Conservation (phyloP, 2,329 filamentous ascomycete species). For the Stemphylium lycopersici region DNA sequence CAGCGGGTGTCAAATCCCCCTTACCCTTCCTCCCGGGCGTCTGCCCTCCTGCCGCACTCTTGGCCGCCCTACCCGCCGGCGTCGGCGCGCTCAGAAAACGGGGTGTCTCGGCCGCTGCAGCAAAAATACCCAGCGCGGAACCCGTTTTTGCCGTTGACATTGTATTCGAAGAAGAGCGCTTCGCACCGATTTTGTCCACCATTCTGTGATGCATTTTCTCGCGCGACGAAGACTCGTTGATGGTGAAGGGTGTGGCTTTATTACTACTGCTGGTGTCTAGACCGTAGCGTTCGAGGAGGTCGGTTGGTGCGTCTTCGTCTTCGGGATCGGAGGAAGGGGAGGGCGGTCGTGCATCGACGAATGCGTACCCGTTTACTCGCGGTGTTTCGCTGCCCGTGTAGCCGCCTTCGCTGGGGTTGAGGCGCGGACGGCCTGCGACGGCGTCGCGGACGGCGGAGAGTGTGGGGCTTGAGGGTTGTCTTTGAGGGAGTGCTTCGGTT, state of each 20-base stretch:
- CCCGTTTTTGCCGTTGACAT: background rate
- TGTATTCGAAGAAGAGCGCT: slow-evolving; percentile 10
- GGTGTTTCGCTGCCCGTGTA: slow-evolving; percentile 78
- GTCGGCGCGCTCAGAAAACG: slow-evolving; percentile 77
- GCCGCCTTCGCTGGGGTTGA: slow-evolving; percentile 66
- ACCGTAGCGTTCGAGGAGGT: slow-evolving; percentile 55
- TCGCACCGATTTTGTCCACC: slow-evolving; percentile 55
- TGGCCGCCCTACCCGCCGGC: slow-evolving; percentile 50
- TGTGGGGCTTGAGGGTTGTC: slow-evolving; percentile 74
- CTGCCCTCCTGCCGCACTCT: slow-evolving; percentile 55
- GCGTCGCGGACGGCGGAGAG: slow-evolving; percentile 83
- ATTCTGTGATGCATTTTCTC: slow-evolving; percentile 78
- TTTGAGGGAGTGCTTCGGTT: slow-evolving; percentile 52
- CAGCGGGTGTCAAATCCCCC: slow-evolving; percentile 72
- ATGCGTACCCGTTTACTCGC: slow-evolving; percentile 89
- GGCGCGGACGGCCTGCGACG: slow-evolving; percentile 73
- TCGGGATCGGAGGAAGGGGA: slow-evolving; percentile 65
- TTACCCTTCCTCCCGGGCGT: slow-evolving; percentile 56
- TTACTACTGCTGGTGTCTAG: slow-evolving; percentile 15
- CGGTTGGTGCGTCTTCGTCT: slow-evolving; percentile 46
- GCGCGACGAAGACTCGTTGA: slow-evolving; percentile 74
- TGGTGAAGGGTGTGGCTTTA: slow-evolving; percentile 65
- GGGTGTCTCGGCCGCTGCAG: slow-evolving; percentile 52
- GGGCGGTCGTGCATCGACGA: slow-evolving; percentile 92
- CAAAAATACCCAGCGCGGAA: slow-evolving; percentile 37